Conservation (phyloP, 495 filamentous ascomycete species). For the Neurospora sp. region DNA sequence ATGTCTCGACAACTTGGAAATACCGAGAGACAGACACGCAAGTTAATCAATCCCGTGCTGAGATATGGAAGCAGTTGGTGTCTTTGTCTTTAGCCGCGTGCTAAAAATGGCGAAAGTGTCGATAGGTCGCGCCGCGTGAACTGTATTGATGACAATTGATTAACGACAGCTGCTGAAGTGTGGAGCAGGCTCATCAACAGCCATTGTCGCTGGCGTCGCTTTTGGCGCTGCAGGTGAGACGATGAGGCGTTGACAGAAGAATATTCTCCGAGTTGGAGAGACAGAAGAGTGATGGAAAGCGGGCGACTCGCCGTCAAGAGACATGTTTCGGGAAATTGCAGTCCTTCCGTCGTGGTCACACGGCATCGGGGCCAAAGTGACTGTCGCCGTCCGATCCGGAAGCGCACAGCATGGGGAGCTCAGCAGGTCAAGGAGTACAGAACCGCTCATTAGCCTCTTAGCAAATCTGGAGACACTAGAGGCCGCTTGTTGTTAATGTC, state of each 20-base stretch:
- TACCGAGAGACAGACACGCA: background rate
- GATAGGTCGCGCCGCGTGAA: background rate
- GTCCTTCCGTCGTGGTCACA: background rate
- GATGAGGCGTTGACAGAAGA: background rate
- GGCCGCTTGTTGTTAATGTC: background rate
- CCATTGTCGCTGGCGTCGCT: background rate
- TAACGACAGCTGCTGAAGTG: background rate
- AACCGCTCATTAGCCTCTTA: background rate
- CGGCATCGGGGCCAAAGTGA: background rate
- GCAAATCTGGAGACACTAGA: background rate
- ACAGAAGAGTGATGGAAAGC: background rate
- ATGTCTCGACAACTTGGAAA: background rate
- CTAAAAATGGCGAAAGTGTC: background rate
- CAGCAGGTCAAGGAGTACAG: background rate
- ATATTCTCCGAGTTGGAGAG: background rate
- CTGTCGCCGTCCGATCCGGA: background rate
- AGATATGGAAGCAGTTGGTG: background rate
- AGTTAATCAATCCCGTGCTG: background rate
- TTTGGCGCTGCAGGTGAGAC: background rate
- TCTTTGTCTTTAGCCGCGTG: background rate
- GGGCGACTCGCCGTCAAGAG: background rate
- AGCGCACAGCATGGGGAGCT: background rate
- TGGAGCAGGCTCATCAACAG: background rate
- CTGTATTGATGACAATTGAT: background rate
- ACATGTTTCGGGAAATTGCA: background rate